Percentiles rank a stretch among this genome's conserved stretches.
Evolutionary conservation across 2,329 filamentous ascomycete species (phyloP).

Genomic region (Monilinia aucupariae): DNA sequence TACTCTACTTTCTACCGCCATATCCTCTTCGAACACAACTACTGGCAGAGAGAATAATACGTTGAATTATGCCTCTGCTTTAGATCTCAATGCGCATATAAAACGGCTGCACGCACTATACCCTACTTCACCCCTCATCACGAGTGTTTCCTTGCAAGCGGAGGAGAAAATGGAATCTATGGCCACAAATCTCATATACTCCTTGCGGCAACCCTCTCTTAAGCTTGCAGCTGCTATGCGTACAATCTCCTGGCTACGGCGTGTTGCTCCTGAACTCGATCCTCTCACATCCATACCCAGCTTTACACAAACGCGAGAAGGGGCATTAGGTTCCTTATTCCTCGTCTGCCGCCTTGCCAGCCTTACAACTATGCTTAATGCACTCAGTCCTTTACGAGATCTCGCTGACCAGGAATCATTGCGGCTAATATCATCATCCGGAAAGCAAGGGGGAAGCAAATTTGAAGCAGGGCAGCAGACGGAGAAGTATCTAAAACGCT

Average conservation of each 20-base stretch:
- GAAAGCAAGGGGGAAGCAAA: conserved; percentile 26
- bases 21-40: conserved; percentile 46
- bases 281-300: conserved; percentile 30
- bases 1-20: conserved; percentile 73
- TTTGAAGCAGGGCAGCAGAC: conserved; percentile 82
- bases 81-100: conserved; percentile 92
- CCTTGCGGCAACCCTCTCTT: conserved; percentile 69
- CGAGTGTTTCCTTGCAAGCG: conserved; percentile 68
- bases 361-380: conserved; percentile 71
- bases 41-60: conserved; percentile 38
- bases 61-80: conserved; percentile 77
- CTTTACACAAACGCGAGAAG: conserved; percentile 45
- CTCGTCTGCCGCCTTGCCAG: conserved; percentile 80
- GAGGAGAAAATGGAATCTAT: conserved; percentile 85
- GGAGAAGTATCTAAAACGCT: conserved; percentile 87
- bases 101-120: conserved; percentile 79
- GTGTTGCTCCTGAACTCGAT: conserved; percentile 77
- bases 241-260: conserved; percentile 83
- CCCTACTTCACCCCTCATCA: conserved; percentile 69
- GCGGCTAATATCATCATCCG: conserved; percentile 36
- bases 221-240: conserved; percentile 88
- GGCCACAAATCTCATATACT: conserved; percentile 74
- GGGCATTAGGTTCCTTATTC: conserved; percentile 75
- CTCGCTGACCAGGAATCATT: conserved; percentile 80
- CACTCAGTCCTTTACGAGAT: conserved; percentile 77